Evolutionary conservation across 176 grass and related monocot genomes (phyloP).

Genomic region (Tuctoria greenei): DNA sequence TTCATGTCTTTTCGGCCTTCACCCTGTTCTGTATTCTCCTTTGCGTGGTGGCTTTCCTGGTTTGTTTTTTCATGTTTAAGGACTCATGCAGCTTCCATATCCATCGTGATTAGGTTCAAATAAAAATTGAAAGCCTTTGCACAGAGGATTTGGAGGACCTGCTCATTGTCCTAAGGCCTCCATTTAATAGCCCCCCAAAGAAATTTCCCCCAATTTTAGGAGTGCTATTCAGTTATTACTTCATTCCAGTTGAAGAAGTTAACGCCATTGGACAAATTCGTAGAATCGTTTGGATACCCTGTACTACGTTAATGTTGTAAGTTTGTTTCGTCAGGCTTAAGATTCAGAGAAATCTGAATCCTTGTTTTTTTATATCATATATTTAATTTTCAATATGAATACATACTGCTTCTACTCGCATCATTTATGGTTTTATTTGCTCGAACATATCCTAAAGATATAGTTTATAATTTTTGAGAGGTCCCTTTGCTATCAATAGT

Average conservation of each 20-base stretch:
- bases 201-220: background rate
- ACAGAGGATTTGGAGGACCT: background rate
- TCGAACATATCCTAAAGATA: background rate
- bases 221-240: background rate
- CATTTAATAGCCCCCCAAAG: constrained; percentile 6
- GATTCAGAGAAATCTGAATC: background rate
- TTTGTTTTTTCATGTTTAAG: background rate
- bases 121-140: background rate
- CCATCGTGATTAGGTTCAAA: background rate
- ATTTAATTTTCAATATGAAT: constrained; percentile 5
- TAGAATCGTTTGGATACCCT: background rate
- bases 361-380: background rate
- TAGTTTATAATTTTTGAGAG: background rate
- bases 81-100: background rate
- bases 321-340: constrained; percentile 4
- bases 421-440: constrained; percentile 4
- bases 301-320: background rate
- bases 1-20: background rate
- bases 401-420: background rate
- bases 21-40: background rate
- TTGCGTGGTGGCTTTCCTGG: background rate
- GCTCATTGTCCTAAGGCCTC: background rate
- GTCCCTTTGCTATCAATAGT: background rate
- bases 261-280: background rate
- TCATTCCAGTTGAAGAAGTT: constrained; percentile 11